phyloP scores from a whole-genome alignment of 2,329 filamentous ascomycete species.

The Pseudogymnoascus sp. region DNA sequence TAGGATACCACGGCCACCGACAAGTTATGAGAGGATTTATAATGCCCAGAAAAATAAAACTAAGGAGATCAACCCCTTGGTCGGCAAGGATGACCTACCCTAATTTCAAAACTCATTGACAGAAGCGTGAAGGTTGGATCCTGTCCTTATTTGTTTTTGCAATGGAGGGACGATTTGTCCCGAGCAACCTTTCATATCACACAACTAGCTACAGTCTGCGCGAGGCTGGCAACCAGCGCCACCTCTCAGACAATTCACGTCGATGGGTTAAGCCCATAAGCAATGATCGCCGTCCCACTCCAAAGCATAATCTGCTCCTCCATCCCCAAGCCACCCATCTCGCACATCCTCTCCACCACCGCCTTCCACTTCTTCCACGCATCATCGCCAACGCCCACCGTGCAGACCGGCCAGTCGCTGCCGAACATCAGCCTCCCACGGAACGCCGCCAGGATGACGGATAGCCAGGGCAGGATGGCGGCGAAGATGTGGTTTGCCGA shows the following conservation, averaged over 20 bases:
- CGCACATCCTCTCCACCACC: slow-evolving; percentile 60
- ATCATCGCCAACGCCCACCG: slow-evolving; percentile 41
- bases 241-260: neutral
- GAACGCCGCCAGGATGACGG: slow-evolving; percentile 64
- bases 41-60: no score
- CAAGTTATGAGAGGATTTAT: no score
- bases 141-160: neutral
- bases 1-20: no score
- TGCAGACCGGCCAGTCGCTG: slow-evolving; percentile 90
- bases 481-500: slow-evolving; percentile 51
- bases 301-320: slow-evolving; percentile 61
- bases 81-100: neutral
- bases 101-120: neutral
- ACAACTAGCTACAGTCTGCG: neutral
- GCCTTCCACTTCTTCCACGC: slow-evolving; percentile 71
- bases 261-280: slow-evolving; percentile 47
- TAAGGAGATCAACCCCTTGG: no score
- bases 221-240: neutral
- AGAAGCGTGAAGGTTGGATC: neutral
- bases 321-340: slow-evolving; percentile 50
- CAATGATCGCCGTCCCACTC: slow-evolving; percentile 61
- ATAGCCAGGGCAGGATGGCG: slow-evolving; percentile 61
- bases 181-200: neutral
- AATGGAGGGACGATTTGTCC: neutral
- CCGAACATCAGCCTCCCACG: slow-evolving; percentile 78